phyloP scores from a whole-genome alignment of 2,329 filamentous ascomycete species.

The Aspergillus ibericus region DNA sequence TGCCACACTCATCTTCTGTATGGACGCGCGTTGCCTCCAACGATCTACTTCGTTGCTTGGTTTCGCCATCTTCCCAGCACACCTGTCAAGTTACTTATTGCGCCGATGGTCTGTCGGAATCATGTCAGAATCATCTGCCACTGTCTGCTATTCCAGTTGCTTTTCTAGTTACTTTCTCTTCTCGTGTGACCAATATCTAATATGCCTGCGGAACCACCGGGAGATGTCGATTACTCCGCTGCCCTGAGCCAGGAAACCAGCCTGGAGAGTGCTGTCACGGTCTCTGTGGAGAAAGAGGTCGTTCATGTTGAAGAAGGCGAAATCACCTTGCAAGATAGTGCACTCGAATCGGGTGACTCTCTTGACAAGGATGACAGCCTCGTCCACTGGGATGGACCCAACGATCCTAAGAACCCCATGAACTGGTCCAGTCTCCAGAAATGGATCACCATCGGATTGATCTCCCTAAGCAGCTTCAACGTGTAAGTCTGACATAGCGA shows the following conservation, averaged over 20 bases:
- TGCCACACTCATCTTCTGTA: constrained; percentile 13
- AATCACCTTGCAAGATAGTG: background rate
- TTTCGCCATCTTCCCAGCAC: constrained; percentile 1
- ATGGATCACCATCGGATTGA: constrained; percentile 20
- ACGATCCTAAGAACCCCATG: constrained; percentile 19
- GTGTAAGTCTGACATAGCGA: constrained; percentile 7
- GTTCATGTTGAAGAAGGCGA: constrained; percentile 3
- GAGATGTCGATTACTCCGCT: constrained; percentile 4
- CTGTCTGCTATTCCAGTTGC: background rate
- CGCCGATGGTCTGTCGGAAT: background rate
- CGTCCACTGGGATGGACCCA: constrained; percentile 16
- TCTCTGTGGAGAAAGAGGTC: constrained; percentile 9
- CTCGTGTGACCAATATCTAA: background rate
- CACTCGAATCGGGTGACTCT: constrained; percentile 7
- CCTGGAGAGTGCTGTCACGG: constrained; percentile 6
- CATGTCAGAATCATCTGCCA: background rate
- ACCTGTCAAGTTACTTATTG: constrained; percentile 9
- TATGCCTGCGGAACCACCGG: constrained; percentile 7
- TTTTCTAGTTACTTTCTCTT: background rate
- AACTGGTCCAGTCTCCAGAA: constrained; percentile 18
- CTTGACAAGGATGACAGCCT: constrained; percentile 10
- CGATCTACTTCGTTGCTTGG: constrained; percentile 5
- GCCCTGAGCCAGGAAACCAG: constrained; percentile 5
- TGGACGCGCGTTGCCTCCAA: constrained; percentile 16
- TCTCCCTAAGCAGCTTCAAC: constrained; percentile 21